A percentile compares a stretch with the other conserved stretches of the same genome.
Evolutionary conservation across 495 filamentous ascomycete genomes (phyloP).

Genomic region (Cetradonia linearis): DNA sequence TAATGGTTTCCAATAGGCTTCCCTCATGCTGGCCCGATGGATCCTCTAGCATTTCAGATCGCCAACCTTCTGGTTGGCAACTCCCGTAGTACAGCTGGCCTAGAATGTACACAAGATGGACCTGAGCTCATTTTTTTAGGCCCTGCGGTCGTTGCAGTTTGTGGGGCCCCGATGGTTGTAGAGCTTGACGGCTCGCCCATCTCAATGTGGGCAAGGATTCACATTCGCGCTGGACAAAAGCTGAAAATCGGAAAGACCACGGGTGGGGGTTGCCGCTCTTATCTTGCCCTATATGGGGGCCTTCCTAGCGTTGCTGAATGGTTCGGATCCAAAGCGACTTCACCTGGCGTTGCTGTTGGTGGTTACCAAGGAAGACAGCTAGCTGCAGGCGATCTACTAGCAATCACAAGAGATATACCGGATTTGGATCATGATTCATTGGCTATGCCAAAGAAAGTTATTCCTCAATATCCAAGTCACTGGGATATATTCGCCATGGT

Average conservation of each 20-base stretch:
- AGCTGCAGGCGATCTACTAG: slow-evolving; percentile 42
- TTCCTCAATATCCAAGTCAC: slow-evolving; percentile 36
- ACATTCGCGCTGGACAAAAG: slow-evolving; percentile 40
- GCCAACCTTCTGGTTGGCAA: slow-evolving; percentile 53
- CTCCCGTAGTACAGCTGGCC: slow-evolving; percentile 36
- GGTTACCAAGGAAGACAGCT: slow-evolving; percentile 49
- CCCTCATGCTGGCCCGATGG: slow-evolving; percentile 43
- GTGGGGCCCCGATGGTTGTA: slow-evolving; percentile 42
- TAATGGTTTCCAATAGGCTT: no score
- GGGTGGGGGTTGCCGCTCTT: slow-evolving; percentile 43
- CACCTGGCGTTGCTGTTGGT: slow-evolving; percentile 46
- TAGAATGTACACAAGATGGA: slow-evolving; percentile 51
- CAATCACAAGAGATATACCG: slow-evolving; percentile 29
- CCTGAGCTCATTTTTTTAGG: slow-evolving; percentile 47
- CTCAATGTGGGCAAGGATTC: slow-evolving; percentile 45
- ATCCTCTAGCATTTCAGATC: slow-evolving; percentile 43
- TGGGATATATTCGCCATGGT: slow-evolving; percentile 45
- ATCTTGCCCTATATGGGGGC: slow-evolving; percentile 50
- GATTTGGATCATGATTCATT: slow-evolving; percentile 23
- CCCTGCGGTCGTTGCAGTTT: slow-evolving; percentile 40
- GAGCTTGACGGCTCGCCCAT: slow-evolving; percentile 37
- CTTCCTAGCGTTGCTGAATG: slow-evolving; percentile 45
- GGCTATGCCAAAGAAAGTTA: slow-evolving; percentile 32
- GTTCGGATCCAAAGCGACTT: slow-evolving; percentile 50
- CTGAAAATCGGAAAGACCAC: slow-evolving; percentile 46